Evolutionary conservation across 441 rosid species (phyloP).

Genomic region (Croton setiger): DNA sequence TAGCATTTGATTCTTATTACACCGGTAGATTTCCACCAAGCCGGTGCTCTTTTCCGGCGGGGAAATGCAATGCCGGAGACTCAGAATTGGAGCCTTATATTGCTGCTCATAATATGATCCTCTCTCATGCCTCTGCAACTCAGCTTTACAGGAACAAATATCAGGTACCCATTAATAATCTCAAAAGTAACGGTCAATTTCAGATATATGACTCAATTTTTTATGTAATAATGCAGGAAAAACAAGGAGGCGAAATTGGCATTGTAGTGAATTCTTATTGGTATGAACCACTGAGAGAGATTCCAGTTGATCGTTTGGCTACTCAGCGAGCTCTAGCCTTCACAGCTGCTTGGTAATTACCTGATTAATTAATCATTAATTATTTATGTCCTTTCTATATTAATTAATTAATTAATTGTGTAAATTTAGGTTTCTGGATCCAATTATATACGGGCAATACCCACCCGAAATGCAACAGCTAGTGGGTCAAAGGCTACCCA

Average conservation of each 20-base stretch:
- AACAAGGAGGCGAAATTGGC: constrained; percentile 11
- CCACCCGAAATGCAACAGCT: constrained; percentile 11
- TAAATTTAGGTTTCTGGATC: constrained; percentile 4
- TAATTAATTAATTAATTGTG: background rate
- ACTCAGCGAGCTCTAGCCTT: constrained; percentile 3
- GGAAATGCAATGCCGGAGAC: constrained; percentile 2
- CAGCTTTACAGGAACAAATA: constrained; percentile 5
- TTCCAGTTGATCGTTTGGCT: constrained; percentile 11
- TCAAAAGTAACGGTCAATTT: no score
- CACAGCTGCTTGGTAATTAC: constrained; percentile 1
- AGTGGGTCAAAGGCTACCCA: constrained; percentile 7
- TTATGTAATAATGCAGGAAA: background rate
- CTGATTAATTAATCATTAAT: background rate
- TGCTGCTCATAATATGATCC: constrained; percentile 15
- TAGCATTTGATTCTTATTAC: background rate
- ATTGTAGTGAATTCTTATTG: constrained; percentile 1
- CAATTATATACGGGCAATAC: constrained; percentile 11
- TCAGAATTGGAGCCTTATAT: constrained; percentile 7
- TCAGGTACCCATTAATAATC: constrained; percentile 3
- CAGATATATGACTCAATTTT: no score
- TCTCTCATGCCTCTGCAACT: constrained; percentile 15
- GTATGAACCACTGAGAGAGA: constrained; percentile 11
- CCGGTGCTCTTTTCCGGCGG: constrained; percentile 6
- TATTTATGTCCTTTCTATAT: background rate
- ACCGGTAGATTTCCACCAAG: background rate